Evolutionary conservation across 108 stramenopile species (phyloP), one percentile per base, ranked within the genome.

Genomic region (Seminavis robusta): DNA sequence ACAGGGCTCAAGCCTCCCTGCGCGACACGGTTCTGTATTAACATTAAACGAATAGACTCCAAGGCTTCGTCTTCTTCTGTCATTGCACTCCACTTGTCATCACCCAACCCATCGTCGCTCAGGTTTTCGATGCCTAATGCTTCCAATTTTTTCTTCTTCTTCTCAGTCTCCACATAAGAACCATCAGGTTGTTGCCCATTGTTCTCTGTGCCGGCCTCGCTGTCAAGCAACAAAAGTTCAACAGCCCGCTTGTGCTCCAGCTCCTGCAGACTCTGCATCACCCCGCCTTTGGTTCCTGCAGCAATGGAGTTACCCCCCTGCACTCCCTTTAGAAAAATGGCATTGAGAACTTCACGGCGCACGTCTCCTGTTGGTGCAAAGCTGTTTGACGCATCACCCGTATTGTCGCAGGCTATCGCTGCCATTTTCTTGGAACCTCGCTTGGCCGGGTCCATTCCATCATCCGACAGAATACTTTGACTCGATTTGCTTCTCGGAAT

Each of bases 281-380:
- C 83, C 20, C 82, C 85, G 20, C 65, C 53, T 0, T 86, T 81
- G 24, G 84, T 75, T 15, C 86, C 83, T 51, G 75, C 73, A 16
- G 87, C 91, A 48, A 92, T 81, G 28, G 73, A 56, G 56, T 88
- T 83, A 38, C 73, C 80, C n/a, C 80, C 79, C 31, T 74, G 64
- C 74, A 84, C 77, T 13, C 87, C 87, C 49, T 84, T 81, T 49
- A 76, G 77, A 83, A 92, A 84, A 33, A 92, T 88, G n/a, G 86
- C 71, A 59, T 83, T 84, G 47, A 92, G 56, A 2, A 92, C 91
- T 56, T 88, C 83, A 21, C 91, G 80, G n/a, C 91, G 79, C 51
- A 79, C 73, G 54, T 86, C 84, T 24, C 67, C 63, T 9, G 62
- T 64, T 28, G 64, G 63, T 11, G 67, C 63, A 17, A 67, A 58